A percentile compares a stretch with the other conserved stretches of the same genome.
Evolutionary conservation across 2,329 filamentous ascomycete species (phyloP).

Genomic region (Didymella keratinophila): DNA sequence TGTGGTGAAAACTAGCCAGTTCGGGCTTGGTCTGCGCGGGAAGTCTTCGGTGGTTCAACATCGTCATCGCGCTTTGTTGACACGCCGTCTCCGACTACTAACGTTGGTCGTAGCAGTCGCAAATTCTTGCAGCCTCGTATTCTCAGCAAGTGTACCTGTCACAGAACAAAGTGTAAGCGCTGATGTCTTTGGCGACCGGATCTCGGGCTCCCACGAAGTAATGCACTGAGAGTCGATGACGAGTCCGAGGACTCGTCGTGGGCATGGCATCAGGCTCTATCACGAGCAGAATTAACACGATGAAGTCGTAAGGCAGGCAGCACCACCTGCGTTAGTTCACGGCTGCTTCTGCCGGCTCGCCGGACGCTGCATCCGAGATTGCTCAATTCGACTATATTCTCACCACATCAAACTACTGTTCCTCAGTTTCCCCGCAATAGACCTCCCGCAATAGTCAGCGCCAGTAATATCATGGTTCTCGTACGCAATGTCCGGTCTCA

Average conservation of each 20-base stretch:
- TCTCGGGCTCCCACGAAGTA: neutral
- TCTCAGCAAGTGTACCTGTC: neutral
- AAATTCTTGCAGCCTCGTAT: constrained; percentile 3
- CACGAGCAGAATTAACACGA: neutral
- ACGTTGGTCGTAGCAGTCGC: neutral
- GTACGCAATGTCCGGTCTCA: neutral
- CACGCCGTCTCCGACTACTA: neutral
- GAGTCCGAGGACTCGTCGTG: neutral
- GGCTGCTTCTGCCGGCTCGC: neutral
- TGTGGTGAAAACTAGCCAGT: neutral
- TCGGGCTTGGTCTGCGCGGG: neutral
- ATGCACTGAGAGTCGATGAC: neutral
- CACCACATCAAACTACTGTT: neutral
- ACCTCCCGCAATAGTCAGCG: no score
- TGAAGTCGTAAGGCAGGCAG: neutral
- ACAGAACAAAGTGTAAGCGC: neutral
- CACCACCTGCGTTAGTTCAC: neutral
- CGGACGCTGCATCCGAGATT: neutral
- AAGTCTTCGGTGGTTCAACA: neutral
- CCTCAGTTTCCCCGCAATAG: neutral
- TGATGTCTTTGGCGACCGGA: no score
- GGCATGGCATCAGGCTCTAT: neutral
- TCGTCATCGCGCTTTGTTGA: constrained; percentile 12
- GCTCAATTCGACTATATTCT: constrained; percentile 1
- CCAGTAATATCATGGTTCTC: neutral